Percentiles rank a stretch among this genome's conserved stretches.
Evolutionary conservation across 2,329 filamentous ascomycete species (phyloP).

Genomic region (Aspergillus viridinutans): DNA sequence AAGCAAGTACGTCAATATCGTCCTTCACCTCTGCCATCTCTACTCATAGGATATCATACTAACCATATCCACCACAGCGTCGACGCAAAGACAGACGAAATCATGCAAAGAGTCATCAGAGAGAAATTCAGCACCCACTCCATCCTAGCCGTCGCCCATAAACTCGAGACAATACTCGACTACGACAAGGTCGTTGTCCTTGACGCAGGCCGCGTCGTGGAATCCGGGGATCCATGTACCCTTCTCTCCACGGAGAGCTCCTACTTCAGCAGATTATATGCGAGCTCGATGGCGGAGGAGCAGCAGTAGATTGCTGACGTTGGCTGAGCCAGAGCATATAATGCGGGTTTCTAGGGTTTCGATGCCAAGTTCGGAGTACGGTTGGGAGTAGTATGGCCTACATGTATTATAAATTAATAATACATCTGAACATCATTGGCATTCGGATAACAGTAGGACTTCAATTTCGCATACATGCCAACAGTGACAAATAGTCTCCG

Average conservation of each 20-base stretch:
- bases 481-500: not conserved
- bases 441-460: not conserved
- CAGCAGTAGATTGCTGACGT: slow-evolving; percentile 6
- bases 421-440: not conserved
- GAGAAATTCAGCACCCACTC: slow-evolving; percentile 54
- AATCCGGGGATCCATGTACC: slow-evolving; percentile 33
- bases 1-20: slow-evolving; percentile 28
- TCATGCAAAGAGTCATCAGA: slow-evolving; percentile 55
- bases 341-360: not conserved
- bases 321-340: not conserved
- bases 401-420: not conserved
- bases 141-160: slow-evolving; percentile 56
- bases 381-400: not conserved
- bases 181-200: slow-evolving; percentile 37
- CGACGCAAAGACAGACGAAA: slow-evolving; percentile 54
- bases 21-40: slow-evolving; percentile 6
- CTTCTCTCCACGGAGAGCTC: slow-evolving; percentile 35
- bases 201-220: slow-evolving; percentile 32
- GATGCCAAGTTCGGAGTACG: not conserved
- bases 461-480: not conserved
- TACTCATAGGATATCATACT: slow-evolving; percentile 7
- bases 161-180: slow-evolving; percentile 45
- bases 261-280: slow-evolving; percentile 35
- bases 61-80: slow-evolving; percentile 37
- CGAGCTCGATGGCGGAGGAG: slow-evolving; percentile 22